Conservation (phyloP, 139 green algal species). For the Chlamydomonas applanata region DNA sequence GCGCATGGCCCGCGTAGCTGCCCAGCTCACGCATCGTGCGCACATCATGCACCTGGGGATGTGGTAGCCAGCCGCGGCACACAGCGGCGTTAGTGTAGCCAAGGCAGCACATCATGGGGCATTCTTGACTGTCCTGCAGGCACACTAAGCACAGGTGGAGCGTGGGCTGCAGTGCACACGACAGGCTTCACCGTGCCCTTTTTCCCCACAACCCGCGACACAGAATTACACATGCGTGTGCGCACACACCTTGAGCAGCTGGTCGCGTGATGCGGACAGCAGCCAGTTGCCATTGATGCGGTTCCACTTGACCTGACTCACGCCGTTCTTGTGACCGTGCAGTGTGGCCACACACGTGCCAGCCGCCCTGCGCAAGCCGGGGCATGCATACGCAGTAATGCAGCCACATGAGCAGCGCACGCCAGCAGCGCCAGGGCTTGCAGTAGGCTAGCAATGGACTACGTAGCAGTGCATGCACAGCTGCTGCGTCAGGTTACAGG, state of each 20-base stretch:
- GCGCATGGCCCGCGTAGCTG: slow-evolving; percentile 71
- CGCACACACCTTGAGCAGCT: slow-evolving; percentile 65
- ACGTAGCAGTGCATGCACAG: no score
- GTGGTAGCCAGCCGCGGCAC: not conserved
- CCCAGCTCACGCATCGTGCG: slow-evolving; percentile 66
- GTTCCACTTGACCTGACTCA: slow-evolving; percentile 82
- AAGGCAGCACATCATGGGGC: not conserved
- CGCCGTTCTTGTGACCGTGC: slow-evolving; percentile 83
- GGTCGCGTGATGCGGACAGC: slow-evolving; percentile 71
- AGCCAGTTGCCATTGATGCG: slow-evolving; percentile 83
- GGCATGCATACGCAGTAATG: no score
- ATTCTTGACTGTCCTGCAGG: no score
- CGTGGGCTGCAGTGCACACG: no score
- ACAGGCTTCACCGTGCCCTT: no score
- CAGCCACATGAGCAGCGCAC: no score
- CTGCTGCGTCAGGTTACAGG: no score
- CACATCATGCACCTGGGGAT: slow-evolving; percentile 64
- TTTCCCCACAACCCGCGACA: no score
- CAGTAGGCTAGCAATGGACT: no score
- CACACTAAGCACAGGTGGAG: no score
- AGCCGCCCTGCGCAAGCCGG: not conserved
- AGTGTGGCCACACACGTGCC: slow-evolving; percentile 58
- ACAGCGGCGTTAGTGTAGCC: not conserved
- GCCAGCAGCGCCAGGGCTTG: no score
- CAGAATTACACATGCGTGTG: not conserved